A percentile compares a stretch with the other conserved stretches of the same genome.
Evolutionary conservation across 768 basidiomycete genomes (phyloP).

Genomic region (Rickenella mellea): DNA sequence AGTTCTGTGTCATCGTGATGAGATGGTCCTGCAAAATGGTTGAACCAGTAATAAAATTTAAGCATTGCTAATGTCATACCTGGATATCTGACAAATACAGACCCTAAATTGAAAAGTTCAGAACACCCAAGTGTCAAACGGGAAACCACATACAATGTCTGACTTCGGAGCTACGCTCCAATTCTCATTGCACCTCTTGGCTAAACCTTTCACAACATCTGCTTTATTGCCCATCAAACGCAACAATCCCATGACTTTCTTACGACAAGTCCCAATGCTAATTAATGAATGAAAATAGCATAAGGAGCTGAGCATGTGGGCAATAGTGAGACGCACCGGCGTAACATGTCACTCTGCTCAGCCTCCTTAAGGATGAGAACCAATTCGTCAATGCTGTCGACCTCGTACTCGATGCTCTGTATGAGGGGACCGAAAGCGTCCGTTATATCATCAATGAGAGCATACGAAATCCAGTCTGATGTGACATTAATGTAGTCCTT

Average conservation of each 20-base stretch:
- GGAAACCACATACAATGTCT: constrained; percentile 64
- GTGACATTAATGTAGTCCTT: constrained; percentile 99
- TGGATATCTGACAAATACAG: constrained; percentile 94
- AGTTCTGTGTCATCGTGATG: constrained; percentile 99
- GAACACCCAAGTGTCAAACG: constrained; percentile 2
- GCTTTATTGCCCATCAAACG: constrained; percentile 99
- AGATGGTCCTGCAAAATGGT: constrained; percentile 63
- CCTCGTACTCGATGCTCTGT: constrained; percentile 98
- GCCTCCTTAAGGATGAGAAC: constrained; percentile 93
- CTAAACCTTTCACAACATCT: constrained; percentile 97
- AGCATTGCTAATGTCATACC: constrained; percentile 31
- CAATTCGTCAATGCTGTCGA: constrained; percentile 97
- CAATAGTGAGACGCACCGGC: constrained; percentile 32
- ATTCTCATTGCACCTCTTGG: constrained; percentile 97
- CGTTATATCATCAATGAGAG: constrained; percentile 98
- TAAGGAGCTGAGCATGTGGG: neutral
- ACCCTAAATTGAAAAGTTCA: constrained; percentile 44
- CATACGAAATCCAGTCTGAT: constrained; percentile 99
- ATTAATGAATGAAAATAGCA: neutral
- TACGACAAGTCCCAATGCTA: constrained; percentile 93
- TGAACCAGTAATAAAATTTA: neutral
- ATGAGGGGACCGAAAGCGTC: constrained; percentile 98
- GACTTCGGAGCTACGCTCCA: constrained; percentile 98
- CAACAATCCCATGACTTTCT: constrained; percentile 98
- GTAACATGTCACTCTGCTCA: constrained; percentile 96